Evolutionary conservation across 768 basidiomycete species (phyloP).

Genomic region (Candolleomyces eurysporus): DNA sequence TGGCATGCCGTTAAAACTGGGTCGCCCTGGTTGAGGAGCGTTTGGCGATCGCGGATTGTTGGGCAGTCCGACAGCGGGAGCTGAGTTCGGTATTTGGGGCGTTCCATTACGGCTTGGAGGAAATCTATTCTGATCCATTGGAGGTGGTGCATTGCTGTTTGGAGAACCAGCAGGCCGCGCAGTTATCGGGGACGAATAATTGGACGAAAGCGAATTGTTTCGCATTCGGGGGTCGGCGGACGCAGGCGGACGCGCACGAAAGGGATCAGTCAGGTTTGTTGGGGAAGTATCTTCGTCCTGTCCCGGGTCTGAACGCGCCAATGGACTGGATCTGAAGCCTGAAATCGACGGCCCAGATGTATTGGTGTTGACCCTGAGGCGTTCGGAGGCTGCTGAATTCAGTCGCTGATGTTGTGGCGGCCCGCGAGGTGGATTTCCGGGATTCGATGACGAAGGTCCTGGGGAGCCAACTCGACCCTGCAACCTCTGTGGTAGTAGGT

Average conservation of each 20-base stretch:
- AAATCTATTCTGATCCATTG: conserved; percentile 4
- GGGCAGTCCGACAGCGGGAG: neutral
- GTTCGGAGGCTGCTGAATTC: conserved; percentile 23
- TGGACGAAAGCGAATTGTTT: conserved; percentile 12
- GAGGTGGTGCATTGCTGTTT: neutral
- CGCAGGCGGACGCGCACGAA: neutral
- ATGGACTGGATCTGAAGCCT: conserved; percentile 33
- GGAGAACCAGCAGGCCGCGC: conserved; percentile 16
- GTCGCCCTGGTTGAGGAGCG: neutral
- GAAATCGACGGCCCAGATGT: conserved; percentile 15
- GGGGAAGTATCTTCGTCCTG: conserved; percentile 15
- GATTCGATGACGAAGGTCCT: conserved; percentile 14
- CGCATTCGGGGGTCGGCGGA: neutral
- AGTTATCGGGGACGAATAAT: conserved; percentile 19
- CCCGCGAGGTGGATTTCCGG: conserved; percentile 8
- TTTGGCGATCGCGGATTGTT: neutral
- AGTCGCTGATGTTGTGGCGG: conserved; percentile 21
- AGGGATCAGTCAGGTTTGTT: conserved; percentile 9
- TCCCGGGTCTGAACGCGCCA: conserved; percentile 24
- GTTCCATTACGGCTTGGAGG: conserved; percentile 3
- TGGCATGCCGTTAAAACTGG: neutral
- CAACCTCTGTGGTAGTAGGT: conserved; percentile 50
- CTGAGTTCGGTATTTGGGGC: conserved; percentile 3
- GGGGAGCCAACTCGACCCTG: conserved; percentile 40
- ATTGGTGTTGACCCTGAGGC: conserved; percentile 31